Evolutionary conservation across 331 rosid genomes (phyloP).

Genomic region (Dryas integrifolia): DNA sequence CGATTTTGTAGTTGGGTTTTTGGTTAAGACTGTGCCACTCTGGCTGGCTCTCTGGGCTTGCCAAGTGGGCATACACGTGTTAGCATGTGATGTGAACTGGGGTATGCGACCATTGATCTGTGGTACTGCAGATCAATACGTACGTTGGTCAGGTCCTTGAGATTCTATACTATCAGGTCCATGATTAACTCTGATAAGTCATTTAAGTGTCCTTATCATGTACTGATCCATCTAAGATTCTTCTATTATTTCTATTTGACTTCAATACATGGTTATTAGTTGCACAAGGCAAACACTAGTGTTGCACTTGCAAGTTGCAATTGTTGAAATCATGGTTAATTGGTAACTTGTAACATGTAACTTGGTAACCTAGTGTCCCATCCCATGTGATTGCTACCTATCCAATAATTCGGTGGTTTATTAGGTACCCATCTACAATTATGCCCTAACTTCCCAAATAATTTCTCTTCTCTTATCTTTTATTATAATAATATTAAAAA

Average conservation of each 20-base stretch:
- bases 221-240: neutral
- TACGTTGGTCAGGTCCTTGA: neutral
- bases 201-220: neutral
- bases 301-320: too few species aligned
- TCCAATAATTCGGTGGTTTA: neutral
- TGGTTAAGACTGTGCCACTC: too few species aligned
- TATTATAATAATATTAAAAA: too few species aligned
- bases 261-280: too few species aligned
- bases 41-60: too few species aligned
- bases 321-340: too few species aligned
- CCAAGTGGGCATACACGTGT: neutral
- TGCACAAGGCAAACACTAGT: too few species aligned
- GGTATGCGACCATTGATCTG: constrained; percentile 11
- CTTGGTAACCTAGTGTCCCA: too few species aligned
- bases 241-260: too few species aligned
- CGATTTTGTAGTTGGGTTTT: too few species aligned
- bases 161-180: neutral
- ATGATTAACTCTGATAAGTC: neutral
- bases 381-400: neutral
- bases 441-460: neutral
- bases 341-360: too few species aligned
- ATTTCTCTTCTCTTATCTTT: neutral
- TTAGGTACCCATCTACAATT: neutral
- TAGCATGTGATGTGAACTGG: neutral
- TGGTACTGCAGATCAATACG: neutral